Evolutionary conservation across 129 eudicot genomes (phyloP), one percentile per base, ranked within the genome.

Genomic region (Flaveria sonorensis): DNA sequence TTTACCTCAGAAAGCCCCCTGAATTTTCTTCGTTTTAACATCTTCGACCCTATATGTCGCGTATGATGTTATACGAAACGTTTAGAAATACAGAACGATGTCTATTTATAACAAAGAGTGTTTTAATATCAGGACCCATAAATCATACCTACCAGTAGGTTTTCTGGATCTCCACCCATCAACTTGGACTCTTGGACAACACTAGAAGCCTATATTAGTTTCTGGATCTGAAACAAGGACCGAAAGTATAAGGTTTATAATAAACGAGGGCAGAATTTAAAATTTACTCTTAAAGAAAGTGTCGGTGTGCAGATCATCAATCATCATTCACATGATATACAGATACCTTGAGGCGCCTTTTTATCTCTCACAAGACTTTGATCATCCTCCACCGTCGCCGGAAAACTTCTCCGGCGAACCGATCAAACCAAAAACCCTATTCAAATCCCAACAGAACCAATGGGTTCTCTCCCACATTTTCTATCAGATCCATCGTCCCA

Each of bases 391-490:
- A 20, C 21, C 51, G 10, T 50, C 74, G 83, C 80, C 80, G 80
- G 80, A 68, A 74, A 52, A 36, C 36, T 18, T 19, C 70, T 81
- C 84, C 84, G 84, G 84, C 80, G 65, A 74, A 11, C 71, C 12
- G 7, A n/a, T 63, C n/a, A n/a, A 19, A 51, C 0, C 80, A 24
- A 26, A 32, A 19, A 13, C 55, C 23, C n/a, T n/a, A n/a, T n/a
- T n/a, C n/a, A n/a, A n/a, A 26, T 39, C 30, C 11, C 6, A 39
- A 24, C 32, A 18, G n/a, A 3, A 46, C 63, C 71, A 71, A 86
- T 86, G 89, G 89, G 89, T 2, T 86, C 89, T 82, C 86, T 86
- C 13, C 84, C 86, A 71, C 77, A 70, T 24, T 70, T 61, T 12
- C 20, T 19, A 10, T 21, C 76, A 53, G 70, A 67, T 32, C 74